Conservation (phyloP, 139 green algal species). For the Volvox reticuliferus region DNA sequence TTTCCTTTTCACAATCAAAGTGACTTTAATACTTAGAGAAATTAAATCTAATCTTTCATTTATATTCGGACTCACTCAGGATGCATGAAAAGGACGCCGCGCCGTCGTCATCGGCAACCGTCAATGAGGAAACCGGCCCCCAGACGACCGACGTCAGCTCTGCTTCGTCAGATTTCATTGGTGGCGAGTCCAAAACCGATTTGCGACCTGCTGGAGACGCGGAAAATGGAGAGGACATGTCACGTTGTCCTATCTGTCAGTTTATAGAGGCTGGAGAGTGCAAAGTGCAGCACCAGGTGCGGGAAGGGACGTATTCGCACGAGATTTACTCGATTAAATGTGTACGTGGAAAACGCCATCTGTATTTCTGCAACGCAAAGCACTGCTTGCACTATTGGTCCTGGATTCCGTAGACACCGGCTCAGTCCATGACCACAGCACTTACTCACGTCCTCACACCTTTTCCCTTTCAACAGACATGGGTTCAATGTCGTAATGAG, state of each 20-base stretch:
- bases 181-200: not conserved
- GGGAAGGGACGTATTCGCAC: not conserved
- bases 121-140: not conserved
- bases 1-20: too few relatives aligned
- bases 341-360: too few relatives aligned
- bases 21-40: too few relatives aligned
- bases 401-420: too few relatives aligned
- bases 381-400: too few relatives aligned
- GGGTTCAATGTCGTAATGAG: constrained; percentile 32
- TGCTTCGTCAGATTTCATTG: not conserved
- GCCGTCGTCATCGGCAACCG: not conserved
- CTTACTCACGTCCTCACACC: too few relatives aligned
- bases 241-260: constrained; percentile 51
- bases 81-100: not conserved
- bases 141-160: not conserved
- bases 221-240: not conserved
- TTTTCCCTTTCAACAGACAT: constrained; percentile 26
- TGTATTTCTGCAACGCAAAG: too few relatives aligned
- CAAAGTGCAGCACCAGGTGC: constrained; percentile 41
- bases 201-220: not conserved
- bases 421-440: too few relatives aligned
- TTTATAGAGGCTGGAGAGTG: constrained; percentile 60
- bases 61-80: not conserved
- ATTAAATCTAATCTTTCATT: too few relatives aligned
- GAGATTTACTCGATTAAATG: too few relatives aligned